Evolutionary conservation across 345 rosid genomes (phyloP).

Genomic region (Populus simonii): DNA sequence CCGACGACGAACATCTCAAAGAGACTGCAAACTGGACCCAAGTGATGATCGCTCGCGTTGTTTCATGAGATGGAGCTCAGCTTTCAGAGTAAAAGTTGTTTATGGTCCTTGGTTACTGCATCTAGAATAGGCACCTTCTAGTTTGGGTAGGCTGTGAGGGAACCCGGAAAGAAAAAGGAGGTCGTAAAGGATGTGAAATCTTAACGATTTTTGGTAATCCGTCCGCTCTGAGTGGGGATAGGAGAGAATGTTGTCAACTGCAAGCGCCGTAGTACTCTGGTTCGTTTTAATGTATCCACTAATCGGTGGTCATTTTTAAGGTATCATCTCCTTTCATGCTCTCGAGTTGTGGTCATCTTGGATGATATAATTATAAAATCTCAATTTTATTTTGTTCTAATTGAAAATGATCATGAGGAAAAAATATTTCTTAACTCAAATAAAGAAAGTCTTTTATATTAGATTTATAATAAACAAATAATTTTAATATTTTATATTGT

Average conservation of each 20-base stretch:
- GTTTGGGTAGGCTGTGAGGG: slow-evolving; percentile 25
- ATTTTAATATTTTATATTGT: too few species aligned
- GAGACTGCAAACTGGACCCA: slow-evolving; percentile 86
- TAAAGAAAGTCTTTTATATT: too few species aligned
- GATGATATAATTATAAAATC: too few species aligned
- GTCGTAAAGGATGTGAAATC: slow-evolving; percentile 8
- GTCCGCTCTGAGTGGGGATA: background rate
- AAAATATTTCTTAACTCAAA: too few species aligned
- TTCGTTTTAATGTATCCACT: slow-evolving; percentile 34
- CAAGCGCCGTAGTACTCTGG: slow-evolving; percentile 11
- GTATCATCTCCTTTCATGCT: background rate
- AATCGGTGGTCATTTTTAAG: slow-evolving; percentile 30
- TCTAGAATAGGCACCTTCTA: background rate
- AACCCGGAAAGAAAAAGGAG: background rate
- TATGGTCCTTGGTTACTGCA: background rate
- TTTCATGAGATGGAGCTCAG: slow-evolving; percentile 34
- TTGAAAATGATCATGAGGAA: too few species aligned
- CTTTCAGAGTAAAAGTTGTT: background rate
- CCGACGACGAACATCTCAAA: slow-evolving; percentile 83
- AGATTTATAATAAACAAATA: too few species aligned
- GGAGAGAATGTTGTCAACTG: slow-evolving; percentile 9
- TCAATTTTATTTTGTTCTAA: too few species aligned
- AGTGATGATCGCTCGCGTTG: slow-evolving; percentile 80
- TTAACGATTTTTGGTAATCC: slow-evolving; percentile 10
- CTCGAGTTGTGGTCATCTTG: too few species aligned